These are phyloP conservation scores for Microsporum audouinii DNA, from an alignment of 2,329 filamentous ascomycete genomes.

Conservation along the genomic window DNA sequence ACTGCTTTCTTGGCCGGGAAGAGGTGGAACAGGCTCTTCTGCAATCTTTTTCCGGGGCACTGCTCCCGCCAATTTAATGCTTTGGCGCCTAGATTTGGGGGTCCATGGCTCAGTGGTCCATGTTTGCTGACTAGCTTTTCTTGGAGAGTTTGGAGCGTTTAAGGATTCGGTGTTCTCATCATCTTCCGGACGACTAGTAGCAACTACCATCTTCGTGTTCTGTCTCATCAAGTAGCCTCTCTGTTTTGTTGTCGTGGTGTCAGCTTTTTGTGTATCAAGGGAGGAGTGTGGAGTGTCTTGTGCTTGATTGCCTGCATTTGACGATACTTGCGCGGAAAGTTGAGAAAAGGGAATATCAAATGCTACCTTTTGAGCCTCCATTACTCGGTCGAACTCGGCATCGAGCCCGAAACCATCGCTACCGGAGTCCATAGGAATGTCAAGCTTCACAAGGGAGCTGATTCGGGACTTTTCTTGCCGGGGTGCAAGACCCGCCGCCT, in stretches of 20 bases:
- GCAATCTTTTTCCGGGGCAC: constrained; percentile 50
- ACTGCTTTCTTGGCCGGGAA: constrained; percentile 81
- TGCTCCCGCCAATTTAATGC: constrained; percentile 44
- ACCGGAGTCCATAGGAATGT: constrained; percentile 60
- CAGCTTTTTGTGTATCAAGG: constrained; percentile 41
- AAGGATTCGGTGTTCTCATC: constrained; percentile 22
- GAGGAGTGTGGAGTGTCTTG: background rate
- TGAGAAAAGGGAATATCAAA: constrained; percentile 38
- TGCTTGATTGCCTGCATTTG: constrained; percentile 18
- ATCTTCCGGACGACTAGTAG: constrained; percentile 60
- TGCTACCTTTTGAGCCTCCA: constrained; percentile 91
- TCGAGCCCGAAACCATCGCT: constrained; percentile 76
- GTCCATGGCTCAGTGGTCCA: constrained; percentile 99
- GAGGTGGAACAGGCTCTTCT: constrained; percentile 60
- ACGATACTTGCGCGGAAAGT: constrained; percentile 12
- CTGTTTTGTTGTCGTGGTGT: constrained; percentile 56
- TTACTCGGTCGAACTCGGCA: constrained; percentile 86
- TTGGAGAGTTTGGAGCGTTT: constrained; percentile 48
- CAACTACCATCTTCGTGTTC: constrained; percentile 92
- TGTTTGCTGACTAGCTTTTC: constrained; percentile 72
- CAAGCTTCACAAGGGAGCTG: constrained; percentile 67
- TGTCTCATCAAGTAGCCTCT: constrained; percentile 98
- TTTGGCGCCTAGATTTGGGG: constrained; percentile 58
- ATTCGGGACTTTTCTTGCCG: constrained; percentile 41
- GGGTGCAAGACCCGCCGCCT: background rate